These are phyloP conservation scores for Phytopythium cucurbitacearum DNA, from an alignment of 352 stramenopile genomes.

Conservation along the genomic window DNA sequence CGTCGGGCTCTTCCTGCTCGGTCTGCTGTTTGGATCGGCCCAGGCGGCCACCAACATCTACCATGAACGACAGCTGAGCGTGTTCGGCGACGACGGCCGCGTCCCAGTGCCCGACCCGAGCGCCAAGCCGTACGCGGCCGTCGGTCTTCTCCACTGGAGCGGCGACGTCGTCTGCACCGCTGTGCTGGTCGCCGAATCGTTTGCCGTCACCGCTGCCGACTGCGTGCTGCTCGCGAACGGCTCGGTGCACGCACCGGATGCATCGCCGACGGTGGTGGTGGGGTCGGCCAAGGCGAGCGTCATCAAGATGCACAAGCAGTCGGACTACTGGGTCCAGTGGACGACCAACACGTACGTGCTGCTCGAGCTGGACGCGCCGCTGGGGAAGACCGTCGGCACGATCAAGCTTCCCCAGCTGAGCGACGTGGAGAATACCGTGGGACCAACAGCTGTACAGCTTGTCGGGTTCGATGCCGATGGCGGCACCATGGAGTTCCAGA, in stretches of 20 bases:
- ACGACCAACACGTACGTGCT: conserved; percentile 58
- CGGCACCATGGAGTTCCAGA: conserved; percentile 26
- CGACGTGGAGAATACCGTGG: conserved; percentile 21
- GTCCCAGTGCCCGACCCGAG: conserved; percentile 26
- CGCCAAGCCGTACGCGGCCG: conserved; percentile 42
- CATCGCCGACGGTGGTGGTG: not conserved
- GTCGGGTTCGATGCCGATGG: conserved; percentile 29
- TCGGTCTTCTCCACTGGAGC: conserved; percentile 53
- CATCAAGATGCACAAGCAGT: conserved; percentile 51
- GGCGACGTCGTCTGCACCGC: conserved; percentile 41
- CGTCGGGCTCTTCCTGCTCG: no score
- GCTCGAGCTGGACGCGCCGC: conserved; percentile 41
- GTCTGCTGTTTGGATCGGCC: no score
- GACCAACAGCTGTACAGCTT: conserved; percentile 46
- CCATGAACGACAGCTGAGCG: conserved; percentile 21
- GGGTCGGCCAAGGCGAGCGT: conserved; percentile 14
- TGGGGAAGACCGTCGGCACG: conserved; percentile 27
- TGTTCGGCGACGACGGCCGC: conserved; percentile 46
- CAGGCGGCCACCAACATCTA: no score
- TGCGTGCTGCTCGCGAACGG: conserved; percentile 41
- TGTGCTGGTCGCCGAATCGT: conserved; percentile 41
- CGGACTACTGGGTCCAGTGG: conserved; percentile 61
- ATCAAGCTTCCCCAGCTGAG: conserved; percentile 28
- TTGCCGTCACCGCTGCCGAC: conserved; percentile 51
- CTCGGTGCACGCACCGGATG: conserved; percentile 25